Conservation (phyloP, 2,329 filamentous ascomycete genomes). For the Neofusicoccum kwambonambiense region DNA sequence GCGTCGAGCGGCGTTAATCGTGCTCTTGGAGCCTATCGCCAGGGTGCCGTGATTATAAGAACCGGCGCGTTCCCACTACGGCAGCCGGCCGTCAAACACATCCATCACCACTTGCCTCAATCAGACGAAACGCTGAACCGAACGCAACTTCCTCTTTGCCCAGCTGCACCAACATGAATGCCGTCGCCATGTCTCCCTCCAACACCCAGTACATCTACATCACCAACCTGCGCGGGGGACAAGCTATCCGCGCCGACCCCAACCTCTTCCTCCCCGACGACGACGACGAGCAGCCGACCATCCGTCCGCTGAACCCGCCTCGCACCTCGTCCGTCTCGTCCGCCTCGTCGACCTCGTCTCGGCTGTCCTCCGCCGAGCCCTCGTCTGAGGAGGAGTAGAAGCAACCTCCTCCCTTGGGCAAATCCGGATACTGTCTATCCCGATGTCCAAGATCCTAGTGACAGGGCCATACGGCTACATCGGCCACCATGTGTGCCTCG, state of each 20-base stretch:
- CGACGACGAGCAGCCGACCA: constrained; percentile 1
- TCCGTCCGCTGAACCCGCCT: constrained; percentile 3
- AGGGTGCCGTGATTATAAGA: neutral
- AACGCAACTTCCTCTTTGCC: neutral
- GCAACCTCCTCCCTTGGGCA: neutral
- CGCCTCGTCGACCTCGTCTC: constrained; percentile 3
- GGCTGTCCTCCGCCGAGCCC: neutral
- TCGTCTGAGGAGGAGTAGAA: constrained; percentile 5
- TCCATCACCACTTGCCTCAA: neutral
- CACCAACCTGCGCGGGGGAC: constrained; percentile 18
- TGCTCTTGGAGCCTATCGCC: neutral
- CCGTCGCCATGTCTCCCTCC: neutral
- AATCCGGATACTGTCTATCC: neutral
- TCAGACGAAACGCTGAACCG: neutral
- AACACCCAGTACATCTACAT: constrained; percentile 20
- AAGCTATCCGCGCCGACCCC: constrained; percentile 16
- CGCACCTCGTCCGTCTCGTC: constrained; percentile 12
- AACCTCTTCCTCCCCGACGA: constrained; percentile 11
- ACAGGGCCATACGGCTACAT: constrained; percentile 36
- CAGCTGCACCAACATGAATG: neutral
- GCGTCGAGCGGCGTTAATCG: neutral
- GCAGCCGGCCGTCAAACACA: neutral
- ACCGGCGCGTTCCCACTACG: neutral
- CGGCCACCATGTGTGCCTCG: constrained; percentile 25
- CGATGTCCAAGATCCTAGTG: constrained; percentile 35